Conservation (phyloP, 306 rosid species). For the Glycine tomentella region DNA sequence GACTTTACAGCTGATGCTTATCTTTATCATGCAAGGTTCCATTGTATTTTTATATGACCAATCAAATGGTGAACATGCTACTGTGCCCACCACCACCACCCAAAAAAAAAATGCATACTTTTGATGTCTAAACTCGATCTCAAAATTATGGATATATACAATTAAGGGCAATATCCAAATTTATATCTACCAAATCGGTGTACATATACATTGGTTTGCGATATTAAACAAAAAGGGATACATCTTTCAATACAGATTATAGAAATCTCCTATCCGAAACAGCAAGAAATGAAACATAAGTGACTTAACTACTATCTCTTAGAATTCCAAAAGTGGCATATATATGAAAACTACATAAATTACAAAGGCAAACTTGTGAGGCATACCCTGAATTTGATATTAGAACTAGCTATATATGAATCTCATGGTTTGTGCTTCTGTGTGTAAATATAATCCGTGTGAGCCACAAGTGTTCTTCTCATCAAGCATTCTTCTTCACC, state of each 20-base stretch:
- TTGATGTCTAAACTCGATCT: not conserved
- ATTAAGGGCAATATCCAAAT: conserved; percentile 26
- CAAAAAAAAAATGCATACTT: not conserved
- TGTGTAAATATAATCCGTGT: conserved; percentile 83
- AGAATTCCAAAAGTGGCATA: conserved; percentile 17
- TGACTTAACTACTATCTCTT: not conserved
- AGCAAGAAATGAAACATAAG: not conserved
- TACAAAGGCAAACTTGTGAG: conserved; percentile 12
- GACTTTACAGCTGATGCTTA: conserved; percentile 55
- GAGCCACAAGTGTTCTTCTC: conserved; percentile 92
- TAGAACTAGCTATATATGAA: not conserved
- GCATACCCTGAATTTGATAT: not conserved
- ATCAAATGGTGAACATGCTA: conserved; percentile 1
- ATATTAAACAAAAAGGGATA: conserved; percentile 20
- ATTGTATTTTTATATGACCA: conserved; percentile 6
- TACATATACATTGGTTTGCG: conserved; percentile 29
- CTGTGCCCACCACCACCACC: not conserved
- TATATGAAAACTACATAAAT: conserved; percentile 42
- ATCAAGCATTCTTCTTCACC: conserved; percentile 80
- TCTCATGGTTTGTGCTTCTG: conserved; percentile 71
- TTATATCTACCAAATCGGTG: conserved; percentile 19
- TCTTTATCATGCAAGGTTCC: conserved; percentile 43
- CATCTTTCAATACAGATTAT: not conserved
- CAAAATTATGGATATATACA: not conserved
- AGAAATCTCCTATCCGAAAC: not conserved